phyloP scores from a whole-genome alignment of 225 moss, liverwort and hornwort species.

The Anthoceros angustus region DNA sequence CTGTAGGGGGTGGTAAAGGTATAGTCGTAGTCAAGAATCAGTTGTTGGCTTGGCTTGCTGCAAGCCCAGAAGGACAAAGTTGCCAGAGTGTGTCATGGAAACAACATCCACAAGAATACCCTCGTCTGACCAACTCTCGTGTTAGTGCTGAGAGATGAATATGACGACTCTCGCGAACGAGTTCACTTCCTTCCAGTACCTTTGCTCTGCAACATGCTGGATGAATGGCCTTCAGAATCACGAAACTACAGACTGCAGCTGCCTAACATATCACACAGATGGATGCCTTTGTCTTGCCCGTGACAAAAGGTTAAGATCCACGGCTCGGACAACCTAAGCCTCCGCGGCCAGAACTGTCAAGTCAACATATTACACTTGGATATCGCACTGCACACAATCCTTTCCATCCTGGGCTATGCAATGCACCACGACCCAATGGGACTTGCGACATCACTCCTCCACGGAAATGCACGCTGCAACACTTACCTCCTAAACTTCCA shows the following conservation, averaged over 20 bases:
- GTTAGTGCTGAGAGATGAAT: neutral
- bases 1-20: slow-evolving; percentile 90
- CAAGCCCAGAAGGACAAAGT: slow-evolving; percentile 14
- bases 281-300: neutral
- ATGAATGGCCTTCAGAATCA: neutral
- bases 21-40: slow-evolving; percentile 90
- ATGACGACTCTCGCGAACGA: neutral
- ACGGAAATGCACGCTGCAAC: neutral
- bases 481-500: slow-evolving; percentile 81
- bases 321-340: neutral
- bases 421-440: neutral
- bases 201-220: neutral
- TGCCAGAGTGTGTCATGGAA: slow-evolving; percentile 3
- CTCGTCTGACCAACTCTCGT: neutral
- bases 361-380: neutral
- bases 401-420: too few relatives aligned
- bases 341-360: neutral
- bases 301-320: neutral
- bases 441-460: neutral
- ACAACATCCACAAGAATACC: neutral
- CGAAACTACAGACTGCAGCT: slow-evolving; percentile 3
- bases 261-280: neutral
- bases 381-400: too few relatives aligned
- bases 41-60: slow-evolving; percentile 73
- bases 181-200: slow-evolving; percentile 2